Base-by-base conservation (phyloP, 306 rosid genomes). In the Abrus precatorius region DNA sequence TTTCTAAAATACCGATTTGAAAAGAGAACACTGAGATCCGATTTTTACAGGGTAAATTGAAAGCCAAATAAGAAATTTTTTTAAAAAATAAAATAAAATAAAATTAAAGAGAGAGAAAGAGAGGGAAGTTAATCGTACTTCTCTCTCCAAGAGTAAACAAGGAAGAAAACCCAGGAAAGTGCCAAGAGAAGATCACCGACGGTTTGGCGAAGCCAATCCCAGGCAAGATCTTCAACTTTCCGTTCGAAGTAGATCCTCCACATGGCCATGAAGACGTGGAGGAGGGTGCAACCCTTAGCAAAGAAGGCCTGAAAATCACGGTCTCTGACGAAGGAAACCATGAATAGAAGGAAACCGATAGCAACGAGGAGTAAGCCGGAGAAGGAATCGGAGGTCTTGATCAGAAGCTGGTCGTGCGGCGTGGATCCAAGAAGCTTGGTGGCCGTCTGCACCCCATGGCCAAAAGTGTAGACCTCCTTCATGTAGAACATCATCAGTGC, bases 201-300 rank as follows among this genome's bases (percentile, higher is more conserved):
- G 2, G 94, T 95, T 89, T 92, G 97, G 77, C 97, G 83, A 40
- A 95, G 87, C 91, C 97, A 95, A 71, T 95, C 97, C 97, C 97
- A 95, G 5, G 95, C 97, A 13, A 92, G 92, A 70, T 87, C 98
- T 81, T 95, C 97, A 1, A 95, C 97, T 76, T 91, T 84, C 55
- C 98, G 83, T 75, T 92, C 97, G 13, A 95, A 95, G 84, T 82
- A 88, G 62, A 93, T 66, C 79, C 98, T 80, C 98, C 98, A 95
- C 70, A 95, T 45, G 6, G 91, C 97, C 98, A 92, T 87, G 89
- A 87, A 87, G 3, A 92, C 81, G 32, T 92, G 92, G 7, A 95
- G 93, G 6, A 92, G 41, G 36, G 87, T 85, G 56, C 97, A 92
- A 0, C 98, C 97, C 20, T 92, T 91, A 11, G 98, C 95, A 88